These are phyloP conservation scores for Synchytrium microbalum DNA, from an alignment of 371 early-diverging fungal genomes.

Conservation along the genomic window DNA sequence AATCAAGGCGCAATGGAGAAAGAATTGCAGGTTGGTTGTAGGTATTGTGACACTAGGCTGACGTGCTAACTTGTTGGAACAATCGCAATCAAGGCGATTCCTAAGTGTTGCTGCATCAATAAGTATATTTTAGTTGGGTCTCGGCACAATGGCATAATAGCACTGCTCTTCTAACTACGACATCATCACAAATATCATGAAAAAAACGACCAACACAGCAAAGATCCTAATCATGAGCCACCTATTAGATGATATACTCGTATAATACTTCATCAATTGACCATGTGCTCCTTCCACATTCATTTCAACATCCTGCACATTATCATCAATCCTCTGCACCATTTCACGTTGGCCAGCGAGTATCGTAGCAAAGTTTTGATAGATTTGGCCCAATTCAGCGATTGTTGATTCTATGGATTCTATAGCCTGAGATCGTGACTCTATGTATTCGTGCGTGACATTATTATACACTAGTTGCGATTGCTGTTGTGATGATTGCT, in stretches of 20 bases:
- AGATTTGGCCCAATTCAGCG: conserved; percentile 93
- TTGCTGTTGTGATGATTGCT: conserved; percentile 35
- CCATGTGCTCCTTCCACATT: conserved; percentile 87
- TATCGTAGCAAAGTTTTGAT: conserved; percentile 87
- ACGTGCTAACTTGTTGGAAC: too few species aligned
- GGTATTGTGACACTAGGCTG: too few species aligned
- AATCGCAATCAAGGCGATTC: too few species aligned
- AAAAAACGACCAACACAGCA: conserved; percentile 46
- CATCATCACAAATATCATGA: conserved; percentile 42
- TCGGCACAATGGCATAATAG: too few species aligned
- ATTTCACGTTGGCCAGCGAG: conserved; percentile 92
- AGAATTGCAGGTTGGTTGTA: too few species aligned
- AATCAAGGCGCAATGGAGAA: too few species aligned
- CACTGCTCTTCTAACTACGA: conserved; percentile 13
- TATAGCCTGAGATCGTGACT: conserved; percentile 80
- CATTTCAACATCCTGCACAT: conserved; percentile 83
- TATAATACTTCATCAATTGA: conserved; percentile 83
- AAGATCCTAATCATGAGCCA: conserved; percentile 95
- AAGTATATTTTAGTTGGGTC: too few species aligned
- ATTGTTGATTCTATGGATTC: conserved; percentile 94
- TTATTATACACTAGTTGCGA: conserved; percentile 42
- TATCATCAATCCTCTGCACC: conserved; percentile 92
- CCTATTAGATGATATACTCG: conserved; percentile 82
- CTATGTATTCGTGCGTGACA: conserved; percentile 56
- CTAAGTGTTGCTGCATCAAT: too few species aligned